Base-by-base conservation (phyloP, 192 early-diverging fungal genomes). In the Backusella morwellensis region DNA sequence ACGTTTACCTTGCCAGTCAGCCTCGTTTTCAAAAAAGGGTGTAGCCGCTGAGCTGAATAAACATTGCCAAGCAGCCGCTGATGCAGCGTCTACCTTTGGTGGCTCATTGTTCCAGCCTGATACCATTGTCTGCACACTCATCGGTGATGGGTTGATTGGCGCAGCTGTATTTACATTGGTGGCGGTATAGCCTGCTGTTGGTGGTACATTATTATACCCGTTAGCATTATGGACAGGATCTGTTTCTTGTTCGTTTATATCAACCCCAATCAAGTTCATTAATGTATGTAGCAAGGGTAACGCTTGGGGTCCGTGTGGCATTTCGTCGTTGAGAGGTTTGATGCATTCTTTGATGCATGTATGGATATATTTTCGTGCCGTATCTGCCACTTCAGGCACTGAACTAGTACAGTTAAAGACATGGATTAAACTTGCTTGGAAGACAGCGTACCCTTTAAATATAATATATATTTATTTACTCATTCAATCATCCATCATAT, bases 361-460 rank as follows among this genome's bases (percentile, higher is more conserved):
- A 9, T 72, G 54, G 36, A 68, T 68, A 52, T 80, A 80, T 21
- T 72, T 35, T n/a, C 71, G 23, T 8, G 73, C 75, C 66, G 56
- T 63, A 12, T 35, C 4, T 9, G 75, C 75, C 23, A 76, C 70
- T 8, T 42, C 75, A 38, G 66, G 41, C 6, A 72, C 71, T 4
- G 23, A 38, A 21, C 44, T 72, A 6, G 71, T 68, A 14, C 75
- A 76, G 54, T 80, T 63, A 68, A 54, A 76, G 4, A 76, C 54
- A 41, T 80, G 79, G 0, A 76, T 67, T 35, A 80, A 40, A 4
- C 56, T 63, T 8, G 79, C 74, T 42, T 80, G 79, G 41, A 74
- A 77, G 1, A 80, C n/a, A n/a, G 79, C 72, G 29, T 34, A 72
- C 1, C 35, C 70, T 71, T 26, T 71, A 26, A 32, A 32, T 32